phyloP scores from a whole-genome alignment of 2,329 filamentous ascomycete species.

The Claviceps cyperi region DNA sequence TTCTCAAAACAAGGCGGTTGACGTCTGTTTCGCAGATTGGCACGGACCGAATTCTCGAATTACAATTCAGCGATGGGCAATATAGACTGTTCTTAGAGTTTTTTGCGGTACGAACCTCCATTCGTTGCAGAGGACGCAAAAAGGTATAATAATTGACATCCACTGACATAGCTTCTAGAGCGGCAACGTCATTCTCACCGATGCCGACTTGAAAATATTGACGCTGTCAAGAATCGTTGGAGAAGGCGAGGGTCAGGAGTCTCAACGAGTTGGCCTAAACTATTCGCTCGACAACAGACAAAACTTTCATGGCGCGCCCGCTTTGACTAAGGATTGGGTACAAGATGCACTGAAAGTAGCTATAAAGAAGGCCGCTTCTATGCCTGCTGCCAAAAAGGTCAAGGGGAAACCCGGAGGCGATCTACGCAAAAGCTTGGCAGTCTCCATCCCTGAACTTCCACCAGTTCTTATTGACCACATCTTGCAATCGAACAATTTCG shows the following conservation, averaged over 20 bases:
- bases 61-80: constrained; percentile 81
- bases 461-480: constrained; percentile 80
- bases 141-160: neutral
- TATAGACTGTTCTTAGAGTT: constrained; percentile 88
- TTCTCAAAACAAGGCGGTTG: constrained; percentile 71
- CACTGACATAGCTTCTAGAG: constrained; percentile 27
- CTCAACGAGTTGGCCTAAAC: constrained; percentile 58
- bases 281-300: constrained; percentile 75
- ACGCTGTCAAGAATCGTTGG: constrained; percentile 66
- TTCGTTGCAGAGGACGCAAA: neutral
- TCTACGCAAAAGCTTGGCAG: constrained; percentile 64
- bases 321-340: constrained; percentile 60
- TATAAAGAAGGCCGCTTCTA: constrained; percentile 40
- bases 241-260: constrained; percentile 72
- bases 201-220: constrained; percentile 68
- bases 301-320: constrained; percentile 64
- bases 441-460: constrained; percentile 77
- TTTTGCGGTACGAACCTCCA: constrained; percentile 45
- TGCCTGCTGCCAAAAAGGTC: constrained; percentile 42
- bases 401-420: constrained; percentile 62
- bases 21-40: constrained; percentile 75
- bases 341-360: constrained; percentile 53
- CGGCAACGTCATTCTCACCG: constrained; percentile 87
- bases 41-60: constrained; percentile 83
- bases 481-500: constrained; percentile 54